Percentiles rank a stretch among this genome's conserved stretches.
Conservation (phyloP, 805 yeast species). For the Ogataea dorogensis region DNA sequence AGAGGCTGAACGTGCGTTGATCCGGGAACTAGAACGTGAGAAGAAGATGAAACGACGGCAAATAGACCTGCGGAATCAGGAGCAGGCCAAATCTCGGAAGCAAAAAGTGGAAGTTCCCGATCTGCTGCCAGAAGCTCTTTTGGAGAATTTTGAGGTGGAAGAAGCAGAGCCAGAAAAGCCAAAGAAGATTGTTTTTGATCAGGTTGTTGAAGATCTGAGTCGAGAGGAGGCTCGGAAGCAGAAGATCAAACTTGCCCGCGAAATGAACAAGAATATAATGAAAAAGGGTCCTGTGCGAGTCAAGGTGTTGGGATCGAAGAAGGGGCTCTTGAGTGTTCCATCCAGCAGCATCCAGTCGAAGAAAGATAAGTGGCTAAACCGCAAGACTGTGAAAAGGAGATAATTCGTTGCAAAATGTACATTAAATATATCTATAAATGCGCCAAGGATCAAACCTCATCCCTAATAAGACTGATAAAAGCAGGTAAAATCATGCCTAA, state of each 20-base stretch:
- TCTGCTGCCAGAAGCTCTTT: conserved; percentile 39
- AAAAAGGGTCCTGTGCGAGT: conserved; percentile 45
- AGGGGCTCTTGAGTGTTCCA: conserved; percentile 23
- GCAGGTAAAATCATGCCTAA: conserved; percentile 33
- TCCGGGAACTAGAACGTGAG: conserved; percentile 26
- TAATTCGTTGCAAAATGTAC: conserved; percentile 2
- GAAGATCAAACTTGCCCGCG: conserved; percentile 33
- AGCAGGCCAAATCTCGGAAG: conserved; percentile 29
- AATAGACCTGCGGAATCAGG: conserved; percentile 35
- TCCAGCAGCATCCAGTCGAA: conserved; percentile 21
- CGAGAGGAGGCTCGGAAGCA: conserved; percentile 18
- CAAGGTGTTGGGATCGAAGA: conserved; percentile 28
- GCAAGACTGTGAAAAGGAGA: conserved; percentile 26
- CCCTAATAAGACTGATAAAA: conserved; percentile 26
- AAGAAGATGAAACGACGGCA: conserved; percentile 32
- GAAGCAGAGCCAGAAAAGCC: conserved; percentile 17
- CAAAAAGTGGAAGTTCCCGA: conserved; percentile 30
- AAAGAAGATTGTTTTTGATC: conserved; percentile 37
- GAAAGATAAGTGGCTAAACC: conserved; percentile 29
- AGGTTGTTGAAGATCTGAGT: conserved; percentile 13
- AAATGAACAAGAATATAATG: conserved; percentile 28
- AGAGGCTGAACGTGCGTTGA: conserved; percentile 27
- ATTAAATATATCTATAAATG: conserved; percentile 4
- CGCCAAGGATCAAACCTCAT: conserved; percentile 13
- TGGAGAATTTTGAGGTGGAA: conserved; percentile 30